Base-by-base conservation (phyloP, 345 rosid species). In the Raphanus raphanistrum region DNA sequence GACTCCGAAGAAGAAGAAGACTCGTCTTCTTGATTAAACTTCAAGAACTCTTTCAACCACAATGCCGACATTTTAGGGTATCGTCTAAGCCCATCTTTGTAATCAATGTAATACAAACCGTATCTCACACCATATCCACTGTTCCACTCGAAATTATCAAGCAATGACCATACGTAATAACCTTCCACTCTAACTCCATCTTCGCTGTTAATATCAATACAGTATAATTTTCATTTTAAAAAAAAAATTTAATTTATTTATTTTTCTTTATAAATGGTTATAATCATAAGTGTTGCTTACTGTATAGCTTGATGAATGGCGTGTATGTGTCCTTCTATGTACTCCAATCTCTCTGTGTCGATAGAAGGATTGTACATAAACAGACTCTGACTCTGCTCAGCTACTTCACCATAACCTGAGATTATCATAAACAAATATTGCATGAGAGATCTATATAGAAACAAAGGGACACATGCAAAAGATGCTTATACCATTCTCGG, bases 111-210 rank as follows among this genome's bases (percentile, higher is more conserved):
- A 71, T 65, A 76, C 31, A 88, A 75, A 4, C 92, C 94, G 16
- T 82, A 88, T 45, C 88, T 82, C 27, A 74, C 71, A 0, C 87
- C 86, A 64, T 83, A 91, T 36, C 97, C 92, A 2, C 70, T 72
- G 64, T 48, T 50, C 94, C 94, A 89, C 57, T 87, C 90, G 1
- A 88, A 90, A 76, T 89, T 83, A 70, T 88, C 92, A 4, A 87
- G 35, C 60, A 91, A 84, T 16, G 88, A 79, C 96, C 94, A 91
- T 43, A 70, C 75, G 5, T 71, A 85, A 64, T 89, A 91, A 21
- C 87, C 88, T 73, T 77, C 85, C 43, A 89, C 88, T n/a, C 86
- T 73, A 0, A 76, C 87, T 65, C 90, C 90, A 6, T 84, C 87
- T 81, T 84, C 80, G 5, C 80, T 81, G 77, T 71, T 66, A 64